Conservation (phyloP, 495 filamentous ascomycete species). For the Xylaria palmicola region DNA sequence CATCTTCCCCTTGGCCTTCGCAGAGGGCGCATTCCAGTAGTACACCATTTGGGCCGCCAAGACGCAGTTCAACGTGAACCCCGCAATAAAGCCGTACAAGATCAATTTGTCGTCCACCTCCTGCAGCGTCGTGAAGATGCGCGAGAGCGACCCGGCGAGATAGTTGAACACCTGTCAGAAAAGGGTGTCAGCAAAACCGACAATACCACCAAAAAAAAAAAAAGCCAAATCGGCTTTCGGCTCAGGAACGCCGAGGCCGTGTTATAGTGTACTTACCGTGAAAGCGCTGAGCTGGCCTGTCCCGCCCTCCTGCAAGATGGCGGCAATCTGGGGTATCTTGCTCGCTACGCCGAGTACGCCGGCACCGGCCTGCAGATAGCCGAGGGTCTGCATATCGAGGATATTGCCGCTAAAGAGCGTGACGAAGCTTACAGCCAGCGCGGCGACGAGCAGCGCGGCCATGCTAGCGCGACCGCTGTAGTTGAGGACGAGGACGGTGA, state of each 20-base stretch:
- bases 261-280: conserved; percentile 61
- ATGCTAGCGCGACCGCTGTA: conserved; percentile 62
- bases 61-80: conserved; percentile 81
- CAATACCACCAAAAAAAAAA: background rate
- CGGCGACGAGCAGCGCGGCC: conserved; percentile 73
- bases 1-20: conserved; percentile 50
- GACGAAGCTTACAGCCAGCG: conserved; percentile 63
- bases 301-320: conserved; percentile 77
- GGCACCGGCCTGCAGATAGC: conserved; percentile 79
- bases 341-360: conserved; percentile 79
- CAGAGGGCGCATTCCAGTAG: conserved; percentile 84
- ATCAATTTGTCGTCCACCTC: conserved; percentile 96
- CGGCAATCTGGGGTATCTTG: conserved; percentile 88
- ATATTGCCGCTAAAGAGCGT: conserved; percentile 68
- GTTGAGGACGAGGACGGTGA: conserved; percentile 77
- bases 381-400: conserved; percentile 65
- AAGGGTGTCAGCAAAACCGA: conserved; percentile 16
- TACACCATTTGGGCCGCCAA: conserved; percentile 90
- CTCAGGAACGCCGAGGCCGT: background rate
- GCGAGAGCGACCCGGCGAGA: conserved; percentile 82
- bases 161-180: conserved; percentile 88
- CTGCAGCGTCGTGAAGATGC: conserved; percentile 95
- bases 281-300: conserved; percentile 97
- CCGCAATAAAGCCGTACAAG: conserved; percentile 87
- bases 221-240: too few relatives aligned